Conservation (phyloP, 1,139 yeast species). For the Schizosaccharomyces versatilis region DNA sequence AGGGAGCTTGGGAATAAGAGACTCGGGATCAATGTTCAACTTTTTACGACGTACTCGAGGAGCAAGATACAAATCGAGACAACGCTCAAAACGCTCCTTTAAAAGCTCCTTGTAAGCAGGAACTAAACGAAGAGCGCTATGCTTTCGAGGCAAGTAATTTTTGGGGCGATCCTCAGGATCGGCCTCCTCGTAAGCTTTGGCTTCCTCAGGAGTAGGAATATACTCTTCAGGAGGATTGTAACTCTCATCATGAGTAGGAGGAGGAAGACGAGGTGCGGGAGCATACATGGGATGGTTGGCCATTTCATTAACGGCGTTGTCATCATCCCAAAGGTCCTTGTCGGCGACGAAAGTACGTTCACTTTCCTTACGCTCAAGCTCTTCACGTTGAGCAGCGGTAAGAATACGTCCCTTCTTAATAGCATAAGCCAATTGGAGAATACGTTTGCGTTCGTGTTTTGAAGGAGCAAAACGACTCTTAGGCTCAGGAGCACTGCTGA, state of each 20-base stretch:
- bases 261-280: slow-evolving; percentile 85
- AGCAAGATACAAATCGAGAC: slow-evolving; percentile 79
- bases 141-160: slow-evolving; percentile 67
- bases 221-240: slow-evolving; percentile 96
- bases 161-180: slow-evolving; percentile 38
- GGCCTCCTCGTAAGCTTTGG: slow-evolving; percentile 42
- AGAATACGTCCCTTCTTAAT: slow-evolving; percentile 88
- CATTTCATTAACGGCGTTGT: slow-evolving; percentile 17
- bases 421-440: slow-evolving; percentile 89
- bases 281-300: slow-evolving; percentile 66
- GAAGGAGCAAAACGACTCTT: slow-evolving; percentile 92
- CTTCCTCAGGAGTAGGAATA: slow-evolving; percentile 56
- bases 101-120: slow-evolving; percentile 77
- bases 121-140: slow-evolving; percentile 60
- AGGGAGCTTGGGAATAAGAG: slow-evolving; percentile 85
- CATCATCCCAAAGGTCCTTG: slow-evolving; percentile 72
- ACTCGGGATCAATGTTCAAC: slow-evolving; percentile 85
- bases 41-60: slow-evolving; percentile 83
- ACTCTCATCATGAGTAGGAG: slow-evolving; percentile 91
- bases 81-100: slow-evolving; percentile 82
- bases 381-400: slow-evolving; percentile 27
- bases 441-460: slow-evolving; percentile 60
- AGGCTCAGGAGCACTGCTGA: slow-evolving; percentile 87
- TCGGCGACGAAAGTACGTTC: slow-evolving; percentile 15
- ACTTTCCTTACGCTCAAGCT: slow-evolving; percentile 29